Conservation (phyloP, 495 filamentous ascomycete species). For the Hypoxylon rickii region DNA sequence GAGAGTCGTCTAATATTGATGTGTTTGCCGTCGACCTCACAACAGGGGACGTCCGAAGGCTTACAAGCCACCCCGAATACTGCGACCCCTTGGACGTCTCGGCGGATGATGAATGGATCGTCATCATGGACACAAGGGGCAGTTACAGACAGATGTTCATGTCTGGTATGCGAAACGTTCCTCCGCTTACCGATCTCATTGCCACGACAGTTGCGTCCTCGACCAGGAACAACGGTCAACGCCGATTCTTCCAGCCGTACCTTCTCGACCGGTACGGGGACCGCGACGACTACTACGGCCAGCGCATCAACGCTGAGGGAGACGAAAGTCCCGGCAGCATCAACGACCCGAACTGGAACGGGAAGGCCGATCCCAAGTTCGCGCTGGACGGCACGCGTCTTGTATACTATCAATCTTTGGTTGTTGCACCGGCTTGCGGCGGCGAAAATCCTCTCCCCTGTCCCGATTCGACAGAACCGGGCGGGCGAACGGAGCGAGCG, state of each 20-base stretch:
- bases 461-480: conserved; percentile 22
- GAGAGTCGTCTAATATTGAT: conserved; percentile 39
- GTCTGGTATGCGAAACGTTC: conserved; percentile 37
- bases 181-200: conserved; percentile 33
- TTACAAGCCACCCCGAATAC: conserved; percentile 39
- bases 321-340: conserved; percentile 32
- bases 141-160: conserved; percentile 34
- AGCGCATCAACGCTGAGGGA: conserved; percentile 33
- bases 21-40: conserved; percentile 33
- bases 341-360: conserved; percentile 39
- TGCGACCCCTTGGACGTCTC: conserved; percentile 37
- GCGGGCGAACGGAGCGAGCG: conserved; percentile 8
- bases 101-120: conserved; percentile 33
- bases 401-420: conserved; percentile 28
- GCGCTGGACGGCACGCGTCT: conserved; percentile 31
- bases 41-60: conserved; percentile 32
- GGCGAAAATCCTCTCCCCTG: conserved; percentile 28
- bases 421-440: conserved; percentile 18
- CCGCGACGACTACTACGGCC: conserved; percentile 33
- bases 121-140: conserved; percentile 26
- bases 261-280: conserved; percentile 35
- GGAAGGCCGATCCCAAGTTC: conserved; percentile 32
- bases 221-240: conserved; percentile 32
- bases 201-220: conserved; percentile 14
- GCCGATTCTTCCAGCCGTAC: conserved; percentile 38